phyloP scores from a whole-genome alignment of 129 eudicot genomes.

The Helianthus tuberosus region DNA sequence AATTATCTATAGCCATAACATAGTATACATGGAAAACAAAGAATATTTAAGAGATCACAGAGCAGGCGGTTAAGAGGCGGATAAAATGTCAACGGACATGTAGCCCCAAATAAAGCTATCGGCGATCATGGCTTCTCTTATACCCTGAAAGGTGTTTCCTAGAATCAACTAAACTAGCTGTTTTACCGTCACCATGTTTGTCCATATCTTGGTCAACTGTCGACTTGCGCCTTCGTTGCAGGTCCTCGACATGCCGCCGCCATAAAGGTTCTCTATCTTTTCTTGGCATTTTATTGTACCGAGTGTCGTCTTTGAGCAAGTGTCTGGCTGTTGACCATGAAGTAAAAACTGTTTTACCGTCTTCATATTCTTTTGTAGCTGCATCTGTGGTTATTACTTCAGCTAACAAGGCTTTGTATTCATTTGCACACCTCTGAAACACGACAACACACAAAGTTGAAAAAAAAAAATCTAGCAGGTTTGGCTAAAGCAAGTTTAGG shows the following conservation, averaged over 20 bases:
- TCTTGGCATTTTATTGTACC: slow-evolving; percentile 85
- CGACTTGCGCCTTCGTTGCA: slow-evolving; percentile 56
- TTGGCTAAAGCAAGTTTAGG: neutral
- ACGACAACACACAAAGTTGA: neutral
- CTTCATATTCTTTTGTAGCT: slow-evolving; percentile 65
- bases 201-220: slow-evolving; percentile 45
- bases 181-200: slow-evolving; percentile 47
- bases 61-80: neutral
- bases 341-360: slow-evolving; percentile 70
- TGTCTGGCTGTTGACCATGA: slow-evolving; percentile 97
- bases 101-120: slow-evolving; percentile 25
- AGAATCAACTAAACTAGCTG: slow-evolving; percentile 48
- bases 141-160: slow-evolving; percentile 55
- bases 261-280: slow-evolving; percentile 88
- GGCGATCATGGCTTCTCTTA: slow-evolving; percentile 47
- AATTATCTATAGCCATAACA: slow-evolving; percentile 12
- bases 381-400: slow-evolving; percentile 74
- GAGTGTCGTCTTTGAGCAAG: slow-evolving; percentile 59
- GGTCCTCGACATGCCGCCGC: slow-evolving; percentile 85
- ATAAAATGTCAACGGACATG: neutral
- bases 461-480: neutral
- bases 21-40: slow-evolving; percentile 5
- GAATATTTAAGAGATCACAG: slow-evolving; percentile 22
- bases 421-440: slow-evolving; percentile 66
- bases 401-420: slow-evolving; percentile 60